Base-by-base conservation (phyloP, 371 early-diverging fungal genomes). In the Apophysomyces elegans region DNA sequence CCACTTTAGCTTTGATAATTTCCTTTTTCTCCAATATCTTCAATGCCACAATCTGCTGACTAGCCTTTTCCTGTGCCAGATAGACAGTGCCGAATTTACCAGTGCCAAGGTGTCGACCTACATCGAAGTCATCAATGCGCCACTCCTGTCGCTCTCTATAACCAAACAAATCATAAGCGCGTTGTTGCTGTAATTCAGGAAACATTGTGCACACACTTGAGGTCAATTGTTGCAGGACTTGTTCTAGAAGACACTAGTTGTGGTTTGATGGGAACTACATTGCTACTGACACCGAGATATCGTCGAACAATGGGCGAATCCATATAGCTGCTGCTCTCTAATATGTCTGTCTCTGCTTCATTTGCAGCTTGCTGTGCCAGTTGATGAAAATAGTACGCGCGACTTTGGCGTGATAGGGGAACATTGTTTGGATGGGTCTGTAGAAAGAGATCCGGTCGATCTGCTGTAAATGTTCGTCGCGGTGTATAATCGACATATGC, bases 31-130 rank as follows among this genome's bases (percentile, higher is more conserved):
- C 84, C 41, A 99, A 68, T 11, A 98, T 90, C 74, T 99, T 99
- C 61, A 99, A 83, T 1, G 99, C 99, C 16, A 98, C 95, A 14
- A 98, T 84, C 65, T 88, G 95, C 21, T 92, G 91, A 37, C 86
- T 87, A 58, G 78, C 78, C 68, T 91, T 94, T 72, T 99, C 99
- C 54, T 89, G 85, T 18, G 98, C 99, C 37, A 93, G 70, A 78
- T 98, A 99, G 0, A 99, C 99, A 13, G 92, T 86, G 2, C 99
- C 99, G 86, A 99, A 99, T 73, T 95, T 95, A 9, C 99, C 99
- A 63, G 91, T 90, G 41, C 99, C 99, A 13, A 99, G 79, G 2
- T 93, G 83, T 35, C 88, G 80, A 38, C 97, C 99, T 35, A 99
- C 88, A 64, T 96, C 95, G 87, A 99, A 99, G 77, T 99, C 99